Evolutionary conservation across 2,329 filamentous ascomycete species (phyloP), one percentile per base, ranked within the genome.

Genomic region (Fusarium albosuccineum): DNA sequence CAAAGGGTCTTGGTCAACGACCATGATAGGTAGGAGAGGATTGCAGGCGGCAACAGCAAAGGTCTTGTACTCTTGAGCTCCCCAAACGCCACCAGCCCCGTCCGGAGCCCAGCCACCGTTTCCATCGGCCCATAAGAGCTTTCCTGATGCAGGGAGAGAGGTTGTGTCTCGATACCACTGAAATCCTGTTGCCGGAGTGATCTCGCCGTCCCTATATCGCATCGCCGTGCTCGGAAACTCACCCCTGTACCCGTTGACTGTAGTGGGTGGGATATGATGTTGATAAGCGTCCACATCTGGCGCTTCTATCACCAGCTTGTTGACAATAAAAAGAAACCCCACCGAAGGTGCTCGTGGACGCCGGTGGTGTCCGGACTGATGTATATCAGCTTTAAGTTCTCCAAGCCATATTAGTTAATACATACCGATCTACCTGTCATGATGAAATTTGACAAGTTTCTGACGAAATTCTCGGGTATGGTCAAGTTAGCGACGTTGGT

Each of bases 301-400:
- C 6, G 46, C 45, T 7, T 68, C 42, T 22, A 78, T 57, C 2
- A 56, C 6, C 4, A 81, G 67, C 40, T 80, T 76, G 59, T 80
- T 81, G 44, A 81, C 72, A 3, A 79, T 71, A 27, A 83, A 83
- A 2, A 82, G 63, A 56, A 82, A 82, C 34, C 71, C 76, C 2
- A 74, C 55, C 11, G 27, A 16, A 6, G 3, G 14, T 3, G 30
- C 22, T n/a, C n/a, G n/a, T n/a, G n/a, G n/a, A n/a, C n/a, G n/a
- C n/a, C n/a, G n/a, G n/a, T n/a, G n/a, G n/a, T n/a, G n/a, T n/a
- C n/a, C n/a, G n/a, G n/a, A 33, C 64, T 66, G 27, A 9, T 8
- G 13, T 3, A 33, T 52, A 54, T 72, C 46, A 70, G 56, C 41
- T 22, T 30, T n/a, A 14, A 29, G 36, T 10, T n/a, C 9, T 14